Evolutionary conservation across 805 yeast genomes (phyloP).

Genomic region (Tetrapisispora nanseiensis): DNA sequence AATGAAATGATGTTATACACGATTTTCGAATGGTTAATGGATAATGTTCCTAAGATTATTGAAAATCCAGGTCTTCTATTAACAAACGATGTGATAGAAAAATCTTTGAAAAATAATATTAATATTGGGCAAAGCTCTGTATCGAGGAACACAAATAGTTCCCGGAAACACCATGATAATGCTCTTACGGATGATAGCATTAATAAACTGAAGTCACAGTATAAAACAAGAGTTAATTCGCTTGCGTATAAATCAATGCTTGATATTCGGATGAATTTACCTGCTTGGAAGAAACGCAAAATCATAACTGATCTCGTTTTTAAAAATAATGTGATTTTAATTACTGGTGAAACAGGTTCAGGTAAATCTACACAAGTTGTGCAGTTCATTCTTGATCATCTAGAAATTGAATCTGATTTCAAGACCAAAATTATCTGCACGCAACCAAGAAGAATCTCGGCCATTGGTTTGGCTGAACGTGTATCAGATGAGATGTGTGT

Average conservation of each 20-base stretch:
- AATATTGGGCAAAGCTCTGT: constrained; percentile 13
- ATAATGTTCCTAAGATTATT: constrained; percentile 45
- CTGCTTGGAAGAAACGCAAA: constrained; percentile 71
- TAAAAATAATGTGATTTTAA: constrained; percentile 52
- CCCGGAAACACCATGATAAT: background rate
- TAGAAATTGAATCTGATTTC: constrained; percentile 41
- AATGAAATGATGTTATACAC: constrained; percentile 66
- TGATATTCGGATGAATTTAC: constrained; percentile 45
- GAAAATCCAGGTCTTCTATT: constrained; percentile 68
- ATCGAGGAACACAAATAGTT: constrained; percentile 8
- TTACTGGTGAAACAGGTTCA: constrained; percentile 97
- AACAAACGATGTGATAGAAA: constrained; percentile 11
- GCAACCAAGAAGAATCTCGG: constrained; percentile 92
- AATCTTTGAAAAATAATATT: background rate
- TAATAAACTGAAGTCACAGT: constrained; percentile 28
- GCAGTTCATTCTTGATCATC: constrained; percentile 72
- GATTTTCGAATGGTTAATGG: constrained; percentile 71
- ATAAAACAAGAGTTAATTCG: constrained; percentile 27
- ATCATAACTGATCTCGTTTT: constrained; percentile 48
- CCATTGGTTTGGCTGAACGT: constrained; percentile 89
- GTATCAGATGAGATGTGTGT: constrained; percentile 69
- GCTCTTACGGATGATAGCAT: constrained; percentile 26
- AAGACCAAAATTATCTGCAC: constrained; percentile 67
- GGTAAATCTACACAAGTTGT: constrained; percentile 94
- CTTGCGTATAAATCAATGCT: constrained; percentile 34